Percentiles rank a stretch among this genome's conserved stretches.
These are phyloP conservation scores for Rhodotorula sp. DNA, from an alignment of 1,284 basidiomycete species.

Conservation along the genomic window DNA sequence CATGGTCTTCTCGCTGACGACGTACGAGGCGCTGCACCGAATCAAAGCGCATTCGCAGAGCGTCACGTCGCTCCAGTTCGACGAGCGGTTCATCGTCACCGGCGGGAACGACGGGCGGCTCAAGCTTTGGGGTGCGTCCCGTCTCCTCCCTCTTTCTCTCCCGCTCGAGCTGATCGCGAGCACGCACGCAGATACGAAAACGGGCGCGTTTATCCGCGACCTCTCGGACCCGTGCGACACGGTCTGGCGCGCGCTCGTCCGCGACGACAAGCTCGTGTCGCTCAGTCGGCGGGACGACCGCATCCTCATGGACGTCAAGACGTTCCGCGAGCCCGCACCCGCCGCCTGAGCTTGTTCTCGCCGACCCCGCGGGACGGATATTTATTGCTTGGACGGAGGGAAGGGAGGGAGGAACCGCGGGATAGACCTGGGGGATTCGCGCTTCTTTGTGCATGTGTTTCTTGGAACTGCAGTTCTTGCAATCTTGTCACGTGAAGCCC, in stretches of 20 bases:
- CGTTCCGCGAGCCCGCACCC: constrained; percentile 46
- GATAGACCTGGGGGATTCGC: no score
- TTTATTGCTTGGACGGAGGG: neutral
- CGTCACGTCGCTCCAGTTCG: constrained; percentile 87
- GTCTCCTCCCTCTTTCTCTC: neutral
- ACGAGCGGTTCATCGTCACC: constrained; percentile 65
- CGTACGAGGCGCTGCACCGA: constrained; percentile 56
- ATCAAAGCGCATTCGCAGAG: constrained; percentile 80
- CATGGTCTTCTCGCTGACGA: constrained; percentile 78
- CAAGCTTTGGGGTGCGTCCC: constrained; percentile 66
- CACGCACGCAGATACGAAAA: constrained; percentile 57
- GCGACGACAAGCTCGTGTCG: constrained; percentile 75
- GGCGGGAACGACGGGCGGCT: constrained; percentile 91
- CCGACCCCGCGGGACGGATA: neutral
- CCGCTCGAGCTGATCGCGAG: neutral
- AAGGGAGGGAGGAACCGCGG: neutral
- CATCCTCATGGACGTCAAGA: constrained; percentile 74
- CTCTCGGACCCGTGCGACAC: constrained; percentile 73
- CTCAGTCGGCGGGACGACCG: constrained; percentile 79
- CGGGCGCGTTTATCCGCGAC: constrained; percentile 71
- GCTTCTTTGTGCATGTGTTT: no score
- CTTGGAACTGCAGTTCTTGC: neutral
- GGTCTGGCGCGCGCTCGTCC: constrained; percentile 84
- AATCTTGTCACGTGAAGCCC: no score
- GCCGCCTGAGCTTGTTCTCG: neutral